Evolutionary conservation across 805 yeast genomes (phyloP), one percentile per base, ranked within the genome.

Genomic region (Kazachstania martiniae): DNA sequence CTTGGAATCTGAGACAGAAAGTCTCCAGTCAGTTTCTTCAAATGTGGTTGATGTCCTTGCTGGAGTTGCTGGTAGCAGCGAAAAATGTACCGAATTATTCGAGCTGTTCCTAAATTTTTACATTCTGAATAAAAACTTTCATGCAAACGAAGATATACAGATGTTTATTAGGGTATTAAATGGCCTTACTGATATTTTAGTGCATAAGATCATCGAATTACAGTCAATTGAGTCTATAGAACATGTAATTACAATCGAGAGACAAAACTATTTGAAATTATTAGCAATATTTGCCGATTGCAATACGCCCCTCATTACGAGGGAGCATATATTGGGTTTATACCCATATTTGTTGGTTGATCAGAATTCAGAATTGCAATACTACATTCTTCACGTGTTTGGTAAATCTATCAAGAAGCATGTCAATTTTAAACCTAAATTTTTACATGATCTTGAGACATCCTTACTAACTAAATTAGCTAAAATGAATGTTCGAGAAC

Each of bases 241-340:
- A 16, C 17, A 24, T 6, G 26, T 22, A 5, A 10, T 14, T 2
- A 16, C 14, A 12, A 18, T 15, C n/a, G 16, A 23, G 15, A 36
- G 30, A 18, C 26, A 32, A 23, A 25, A 34, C 12, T 25, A 33
- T 25, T 12, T 44, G 8, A 37, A 40, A 14, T 32, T 82, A 4
- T 44, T 82, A n/a, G 63, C 83, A 0, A 56, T 68, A 2, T 58
- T 82, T 27, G 72, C 76, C 0, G 68, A 66, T 29, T 64, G 73
- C 34, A 69, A 70, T 31, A 66, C 68, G 0, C 47, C 61, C 1
- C 61, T 81, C 25, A 62, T 84, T 15, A 60, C 67, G 0, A 87
- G 77, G 41, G 80, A 79, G 32, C 85, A 81, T 39, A 61, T 85
- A 16, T 53, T 70, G 3, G 59, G 78, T 0, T 51, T 85, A n/a